A percentile compares a stretch with the other conserved stretches of the same genome.
phyloP scores from a whole-genome alignment of 208 protist species.

The Borovskyia barvae region DNA sequence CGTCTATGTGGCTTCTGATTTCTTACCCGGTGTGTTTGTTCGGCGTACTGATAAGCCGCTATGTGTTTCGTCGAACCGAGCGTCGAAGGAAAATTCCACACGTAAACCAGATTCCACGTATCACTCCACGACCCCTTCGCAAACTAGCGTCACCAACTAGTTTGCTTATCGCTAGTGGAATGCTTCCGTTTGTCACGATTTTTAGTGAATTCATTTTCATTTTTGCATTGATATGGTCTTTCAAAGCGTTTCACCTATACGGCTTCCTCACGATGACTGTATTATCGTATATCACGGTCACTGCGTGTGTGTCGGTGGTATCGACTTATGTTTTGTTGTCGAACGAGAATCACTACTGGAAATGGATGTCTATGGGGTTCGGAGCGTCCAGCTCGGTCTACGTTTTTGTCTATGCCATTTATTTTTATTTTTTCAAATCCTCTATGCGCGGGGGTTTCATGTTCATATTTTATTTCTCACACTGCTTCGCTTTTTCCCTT shows the following conservation, averaged over 20 bases:
- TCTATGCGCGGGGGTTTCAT: conserved; percentile 12
- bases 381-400: conserved; percentile 82
- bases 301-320: conserved; percentile 85
- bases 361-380: conserved; percentile 91
- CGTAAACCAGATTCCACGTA: conserved; percentile 91
- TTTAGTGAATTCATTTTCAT: conserved; percentile 96
- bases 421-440: conserved; percentile 19
- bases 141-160: conserved; percentile 22
- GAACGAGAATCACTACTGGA: conserved; percentile 92
- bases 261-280: conserved; percentile 93
- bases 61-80: conserved; percentile 29
- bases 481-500: conserved; percentile 7
- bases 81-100: conserved; percentile 56
- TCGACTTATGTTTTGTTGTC: conserved; percentile 93
- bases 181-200: conserved; percentile 94
- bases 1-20: conserved; percentile 80
- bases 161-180: conserved; percentile 76
- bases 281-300: conserved; percentile 88
- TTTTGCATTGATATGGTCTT: conserved; percentile 95
- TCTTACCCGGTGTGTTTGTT: conserved; percentile 82
- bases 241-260: conserved; percentile 97
- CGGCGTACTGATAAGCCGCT: conserved; percentile 88
- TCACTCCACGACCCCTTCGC: conserved; percentile 85
- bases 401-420: conserved; percentile 84
- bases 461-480: conserved; percentile 21